Base-by-base conservation (phyloP, 2,329 filamentous ascomycete species). In the Fusarium stilboides region DNA sequence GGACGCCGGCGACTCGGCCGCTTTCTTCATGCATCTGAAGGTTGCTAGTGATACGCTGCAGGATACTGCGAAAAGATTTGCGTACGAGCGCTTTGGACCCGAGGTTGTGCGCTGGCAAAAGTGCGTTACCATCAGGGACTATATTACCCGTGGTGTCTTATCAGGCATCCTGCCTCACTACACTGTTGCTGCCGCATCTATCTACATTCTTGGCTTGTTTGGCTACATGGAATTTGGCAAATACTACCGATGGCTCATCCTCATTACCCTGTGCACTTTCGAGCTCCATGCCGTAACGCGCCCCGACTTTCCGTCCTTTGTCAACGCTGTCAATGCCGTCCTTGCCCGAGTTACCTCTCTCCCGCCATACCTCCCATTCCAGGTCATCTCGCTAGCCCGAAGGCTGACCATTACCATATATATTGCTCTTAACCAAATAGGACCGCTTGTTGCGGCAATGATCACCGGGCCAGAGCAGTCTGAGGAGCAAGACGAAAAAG, bases 31-130 rank as follows among this genome's bases (percentile, higher is more conserved):
- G 46, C 89, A 92, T 74, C 86, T 98, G 74, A 95, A 94, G 83
- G 84, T 90, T 45, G 94, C 94, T 8, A 89, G 93, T 75, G 96
- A 98, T 74, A 93, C 91, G 1, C 87, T 98, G 17, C 82, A 89
- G n/a, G 89, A 96, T 75, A 88, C 92, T 4, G 89, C 89, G 1
- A 90, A 88, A 75, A 87, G 94, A 57, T 97, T 96, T 77, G 94
- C 93, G 9, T 98, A 98, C 80, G 94, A 97, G 77, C 89, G 94
- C 47, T 94, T 97, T 77, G 94, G 94, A 1, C 91, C 93, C 1
- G 88, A 89, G 28, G 85, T 94, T 20, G 79, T 91, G 14, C 77
- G 78, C 10, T 95, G 91, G 91, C 82, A 86, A 68, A 84, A 87
- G 68, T 91, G 89, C 80, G 81, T 85, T 54, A 93, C 91, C 1